A percentile compares a stretch with the other conserved stretches of the same genome.
Evolutionary conservation across 2,329 filamentous ascomycete genomes (phyloP).

Genomic region (Cryphonectria japonica): DNA sequence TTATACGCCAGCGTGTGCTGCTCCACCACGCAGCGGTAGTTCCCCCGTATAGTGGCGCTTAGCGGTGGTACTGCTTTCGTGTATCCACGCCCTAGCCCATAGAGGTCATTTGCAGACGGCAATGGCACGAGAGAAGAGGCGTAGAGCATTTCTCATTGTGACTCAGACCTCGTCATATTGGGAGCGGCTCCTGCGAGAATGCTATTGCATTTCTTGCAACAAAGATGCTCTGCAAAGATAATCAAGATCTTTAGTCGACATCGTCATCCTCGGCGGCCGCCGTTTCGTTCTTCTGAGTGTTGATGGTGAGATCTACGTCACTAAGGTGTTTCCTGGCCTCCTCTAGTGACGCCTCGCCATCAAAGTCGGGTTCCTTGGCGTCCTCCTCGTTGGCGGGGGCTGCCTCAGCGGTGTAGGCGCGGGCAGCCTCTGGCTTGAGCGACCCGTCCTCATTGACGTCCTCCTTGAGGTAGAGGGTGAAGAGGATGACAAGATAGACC

Average conservation of each 20-base stretch:
- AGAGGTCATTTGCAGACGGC: not conserved
- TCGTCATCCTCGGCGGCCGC: slow-evolving; percentile 25
- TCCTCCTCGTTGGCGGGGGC: slow-evolving; percentile 37
- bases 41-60: not conserved
- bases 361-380: slow-evolving; percentile 31
- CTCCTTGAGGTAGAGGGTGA: slow-evolving; percentile 74
- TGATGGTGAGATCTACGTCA: slow-evolving; percentile 31
- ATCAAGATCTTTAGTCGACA: slow-evolving; percentile 29
- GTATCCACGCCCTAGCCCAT: not conserved
- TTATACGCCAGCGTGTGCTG: not conserved
- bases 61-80: not conserved
- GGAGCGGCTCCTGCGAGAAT: no score
- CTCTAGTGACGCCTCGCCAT: slow-evolving; percentile 43
- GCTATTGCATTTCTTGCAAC: not conserved
- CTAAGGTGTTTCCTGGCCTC: slow-evolving; percentile 45
- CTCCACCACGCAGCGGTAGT: not conserved
- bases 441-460: slow-evolving; percentile 63
- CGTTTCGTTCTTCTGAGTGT: slow-evolving; percentile 31
- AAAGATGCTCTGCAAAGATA: not conserved
- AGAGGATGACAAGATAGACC: slow-evolving; percentile 79
- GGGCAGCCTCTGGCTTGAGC: slow-evolving; percentile 49
- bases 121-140: not conserved
- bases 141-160: not conserved
- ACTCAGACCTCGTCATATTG: not conserved
- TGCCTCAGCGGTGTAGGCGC: slow-evolving; percentile 32